Conservation (phyloP, 2,329 filamentous ascomycete genomes). For the Capronia coronata region DNA sequence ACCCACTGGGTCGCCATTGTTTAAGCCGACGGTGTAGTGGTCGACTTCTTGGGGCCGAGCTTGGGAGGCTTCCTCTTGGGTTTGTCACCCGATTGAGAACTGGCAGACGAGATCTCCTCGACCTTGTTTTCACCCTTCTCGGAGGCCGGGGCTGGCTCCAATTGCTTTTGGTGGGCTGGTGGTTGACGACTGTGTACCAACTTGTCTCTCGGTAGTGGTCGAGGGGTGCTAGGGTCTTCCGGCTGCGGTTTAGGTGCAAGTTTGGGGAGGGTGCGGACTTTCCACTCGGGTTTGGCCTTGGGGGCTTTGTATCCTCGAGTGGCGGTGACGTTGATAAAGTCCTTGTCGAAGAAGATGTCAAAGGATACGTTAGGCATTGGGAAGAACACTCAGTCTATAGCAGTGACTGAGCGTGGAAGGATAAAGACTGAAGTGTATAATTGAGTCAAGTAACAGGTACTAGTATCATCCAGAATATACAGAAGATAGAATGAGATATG, state of each 20-base stretch:
- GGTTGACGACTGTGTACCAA: slow-evolving; percentile 24
- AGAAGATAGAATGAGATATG: slow-evolving; percentile 1
- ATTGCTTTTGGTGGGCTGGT: not conserved
- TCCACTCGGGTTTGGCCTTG: slow-evolving; percentile 30
- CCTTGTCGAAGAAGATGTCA: slow-evolving; percentile 30
- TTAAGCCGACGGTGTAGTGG: slow-evolving; percentile 9
- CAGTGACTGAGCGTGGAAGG: slow-evolving; percentile 4
- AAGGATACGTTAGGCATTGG: slow-evolving; percentile 31
- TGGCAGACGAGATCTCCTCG: slow-evolving; percentile 8
- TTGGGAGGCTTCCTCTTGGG: slow-evolving; percentile 26
- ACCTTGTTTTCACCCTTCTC: not conserved
- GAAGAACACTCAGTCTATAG: slow-evolving; percentile 13
- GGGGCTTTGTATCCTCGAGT: slow-evolving; percentile 28
- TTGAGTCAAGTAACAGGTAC: too few species aligned
- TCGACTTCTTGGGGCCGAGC: slow-evolving; percentile 25
- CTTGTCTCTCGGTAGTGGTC: slow-evolving; percentile 22
- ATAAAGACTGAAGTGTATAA: too few species aligned
- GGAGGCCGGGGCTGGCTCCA: not conserved
- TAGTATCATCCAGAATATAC: too few species aligned
- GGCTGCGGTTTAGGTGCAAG: slow-evolving; percentile 27
- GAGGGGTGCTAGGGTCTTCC: slow-evolving; percentile 16
- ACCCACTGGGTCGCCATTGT: slow-evolving; percentile 29
- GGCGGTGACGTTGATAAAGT: slow-evolving; percentile 30
- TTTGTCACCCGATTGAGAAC: slow-evolving; percentile 18
- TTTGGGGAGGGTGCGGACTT: slow-evolving; percentile 29